Conservation (phyloP, 139 green algal species). For the Tetratostichococcus sp. region DNA sequence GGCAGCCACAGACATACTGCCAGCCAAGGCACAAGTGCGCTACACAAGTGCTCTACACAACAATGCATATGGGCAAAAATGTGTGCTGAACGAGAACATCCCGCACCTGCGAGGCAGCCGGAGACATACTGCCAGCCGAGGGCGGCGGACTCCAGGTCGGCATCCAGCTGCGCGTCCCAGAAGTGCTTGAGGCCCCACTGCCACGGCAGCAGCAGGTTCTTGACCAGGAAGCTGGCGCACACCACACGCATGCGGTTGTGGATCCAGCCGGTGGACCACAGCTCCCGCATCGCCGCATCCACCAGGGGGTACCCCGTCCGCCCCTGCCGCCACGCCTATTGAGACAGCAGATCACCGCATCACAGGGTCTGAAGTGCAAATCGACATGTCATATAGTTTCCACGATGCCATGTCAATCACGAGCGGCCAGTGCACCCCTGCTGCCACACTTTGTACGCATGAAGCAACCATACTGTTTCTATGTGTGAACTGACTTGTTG, state of each 20-base stretch:
- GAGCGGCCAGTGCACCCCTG: no score
- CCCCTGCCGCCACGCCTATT: constrained; percentile 71
- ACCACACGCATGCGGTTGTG: constrained; percentile 82
- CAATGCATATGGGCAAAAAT: no score
- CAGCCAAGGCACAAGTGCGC: constrained; percentile 83
- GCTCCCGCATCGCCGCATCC: constrained; percentile 83
- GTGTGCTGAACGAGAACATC: background rate
- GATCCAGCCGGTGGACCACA: constrained; percentile 81
- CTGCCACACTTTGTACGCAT: no score
- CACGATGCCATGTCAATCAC: no score
- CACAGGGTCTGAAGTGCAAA: no score
- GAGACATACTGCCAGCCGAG: constrained; percentile 78
- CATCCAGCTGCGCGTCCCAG: constrained; percentile 88
- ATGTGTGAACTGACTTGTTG: no score
- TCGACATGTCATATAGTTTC: no score
- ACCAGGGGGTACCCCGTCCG: constrained; percentile 82
- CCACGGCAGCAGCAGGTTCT: constrained; percentile 90
- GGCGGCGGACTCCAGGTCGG: constrained; percentile 86
- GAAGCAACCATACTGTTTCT: no score
- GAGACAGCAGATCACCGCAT: background rate
- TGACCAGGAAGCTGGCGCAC: constrained; percentile 76
- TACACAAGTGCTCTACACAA: no score
- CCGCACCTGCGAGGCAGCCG: constrained; percentile 37
- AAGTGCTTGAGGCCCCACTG: constrained; percentile 96
- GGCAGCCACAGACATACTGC: constrained; percentile 63